phyloP scores from a whole-genome alignment of 805 yeast genomes.

The Candida ascalaphidarum region DNA sequence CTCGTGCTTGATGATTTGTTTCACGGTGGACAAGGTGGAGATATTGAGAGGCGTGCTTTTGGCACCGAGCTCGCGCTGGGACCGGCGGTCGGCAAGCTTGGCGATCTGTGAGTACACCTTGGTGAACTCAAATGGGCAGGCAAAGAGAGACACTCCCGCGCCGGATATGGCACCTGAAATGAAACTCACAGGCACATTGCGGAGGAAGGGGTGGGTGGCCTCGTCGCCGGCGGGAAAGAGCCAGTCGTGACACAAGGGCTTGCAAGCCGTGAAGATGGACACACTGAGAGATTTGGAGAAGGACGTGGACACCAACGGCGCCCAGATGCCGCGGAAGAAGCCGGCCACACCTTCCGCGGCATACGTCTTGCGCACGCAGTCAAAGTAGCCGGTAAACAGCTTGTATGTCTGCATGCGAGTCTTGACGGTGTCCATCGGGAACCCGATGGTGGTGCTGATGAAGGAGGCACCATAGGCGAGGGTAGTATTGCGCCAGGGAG shows the following conservation, averaged over 20 bases:
- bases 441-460: conserved; percentile 62
- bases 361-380: conserved; percentile 51
- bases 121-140: conserved; percentile 82
- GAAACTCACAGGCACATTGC: conserved; percentile 35
- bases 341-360: conserved; percentile 58
- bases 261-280: conserved; percentile 47
- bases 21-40: conserved; percentile 34
- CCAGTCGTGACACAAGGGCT: conserved; percentile 26
- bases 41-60: conserved; percentile 7
- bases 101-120: conserved; percentile 74
- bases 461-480: conserved; percentile 60
- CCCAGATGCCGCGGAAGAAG: conserved; percentile 68
- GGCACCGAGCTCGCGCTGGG: conserved; percentile 14
- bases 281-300: conserved; percentile 60
- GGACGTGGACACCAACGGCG: conserved; percentile 63
- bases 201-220: conserved; percentile 31
- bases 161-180: conserved; percentile 64
- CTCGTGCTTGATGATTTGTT: conserved; percentile 44
- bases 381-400: conserved; percentile 42
- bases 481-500: conserved; percentile 49
- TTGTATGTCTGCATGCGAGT: conserved; percentile 79
- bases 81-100: conserved; percentile 27
- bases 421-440: conserved; percentile 80
- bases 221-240: conserved; percentile 6
- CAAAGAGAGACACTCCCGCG: conserved; percentile 49